Percentiles rank a stretch among this genome's conserved stretches.
Conservation (phyloP, 129 eudicot species). For the Saposhnikovia divaricata region DNA sequence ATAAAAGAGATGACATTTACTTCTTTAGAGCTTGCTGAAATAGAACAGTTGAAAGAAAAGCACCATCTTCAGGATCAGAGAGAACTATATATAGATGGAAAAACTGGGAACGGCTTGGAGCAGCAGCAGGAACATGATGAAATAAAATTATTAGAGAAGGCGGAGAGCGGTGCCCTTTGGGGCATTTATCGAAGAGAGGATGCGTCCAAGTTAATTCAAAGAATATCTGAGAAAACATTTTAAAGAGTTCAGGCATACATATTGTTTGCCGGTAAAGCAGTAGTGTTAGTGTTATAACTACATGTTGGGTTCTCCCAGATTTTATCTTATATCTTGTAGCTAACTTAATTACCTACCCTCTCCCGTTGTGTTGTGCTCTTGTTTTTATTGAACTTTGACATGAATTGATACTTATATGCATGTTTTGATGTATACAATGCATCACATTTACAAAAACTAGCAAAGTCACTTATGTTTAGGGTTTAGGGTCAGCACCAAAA, state of each 20-base stretch:
- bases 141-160: no score
- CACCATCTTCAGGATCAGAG: no score
- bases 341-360: neutral
- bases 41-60: neutral
- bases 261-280: slow-evolving; percentile 22
- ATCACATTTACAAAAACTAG: no score
- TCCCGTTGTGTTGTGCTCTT: neutral
- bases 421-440: no score
- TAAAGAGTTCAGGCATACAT: slow-evolving; percentile 30
- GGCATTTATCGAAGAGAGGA: no score
- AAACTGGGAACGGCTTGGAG: no score
- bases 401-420: neutral
- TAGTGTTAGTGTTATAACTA: slow-evolving; percentile 14
- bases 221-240: slow-evolving; percentile 29
- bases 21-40: neutral
- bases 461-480: no score
- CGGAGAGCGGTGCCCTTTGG: no score
- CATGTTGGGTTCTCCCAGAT: neutral
- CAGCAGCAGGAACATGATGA: no score
- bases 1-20: slow-evolving; percentile 27
- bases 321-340: neutral
- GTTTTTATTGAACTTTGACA: neutral
- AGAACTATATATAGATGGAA: no score
- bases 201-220: neutral
- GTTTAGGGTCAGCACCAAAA: no score